Evolutionary conservation across 176 grass and related monocot genomes (phyloP), one percentile per base, ranked within the genome.

Genomic region (Oryza glaberrima): DNA sequence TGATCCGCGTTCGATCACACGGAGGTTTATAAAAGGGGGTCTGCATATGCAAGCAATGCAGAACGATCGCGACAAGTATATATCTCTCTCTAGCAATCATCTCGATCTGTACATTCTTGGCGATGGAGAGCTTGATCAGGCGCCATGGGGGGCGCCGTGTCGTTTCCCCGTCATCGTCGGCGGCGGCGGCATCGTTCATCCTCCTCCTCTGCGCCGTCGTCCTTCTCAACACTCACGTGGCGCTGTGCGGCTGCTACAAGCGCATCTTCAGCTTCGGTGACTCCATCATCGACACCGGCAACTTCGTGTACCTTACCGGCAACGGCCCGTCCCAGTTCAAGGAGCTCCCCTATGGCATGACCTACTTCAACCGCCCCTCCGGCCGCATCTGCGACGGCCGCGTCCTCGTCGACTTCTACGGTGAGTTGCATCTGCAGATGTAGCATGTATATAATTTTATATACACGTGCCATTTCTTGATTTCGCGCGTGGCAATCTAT

Each of bases 241-340:
- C 4, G 15, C 38, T 34, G 14, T 85, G 67, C 2, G 9, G 77
- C 35, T 93, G 94, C 81, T 96, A 87, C 81, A 78, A 80, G 10
- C 80, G 84, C 73, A 93, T 96, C 1, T 91, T 96, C 28, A 81
- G 41, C 65, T 93, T 96, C 26, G 94, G 94, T 10, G 94, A 96
- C 86, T 96, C 94, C 35, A 73, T 96, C 65, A 86, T 78, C 17
- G 94, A 96, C 58, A 93, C 81, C 1, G 94, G 94, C 25, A 96
- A 97, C 81, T 79, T 68, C 5, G 77, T 74, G 1, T 5, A 80
- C 81, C 0, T 30, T 0, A 51, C 15, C 3, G 77, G 79, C 36
- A 73, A 47, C 0, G 10, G 19, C 3, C 13, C 48, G 4, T 60
- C 38, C 14, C 23, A 65, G 7, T 52, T 81, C 4, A 67, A 65